Base-by-base conservation (phyloP, 2,329 filamentous ascomycete genomes). In the Ceratocystis alfenasii region DNA sequence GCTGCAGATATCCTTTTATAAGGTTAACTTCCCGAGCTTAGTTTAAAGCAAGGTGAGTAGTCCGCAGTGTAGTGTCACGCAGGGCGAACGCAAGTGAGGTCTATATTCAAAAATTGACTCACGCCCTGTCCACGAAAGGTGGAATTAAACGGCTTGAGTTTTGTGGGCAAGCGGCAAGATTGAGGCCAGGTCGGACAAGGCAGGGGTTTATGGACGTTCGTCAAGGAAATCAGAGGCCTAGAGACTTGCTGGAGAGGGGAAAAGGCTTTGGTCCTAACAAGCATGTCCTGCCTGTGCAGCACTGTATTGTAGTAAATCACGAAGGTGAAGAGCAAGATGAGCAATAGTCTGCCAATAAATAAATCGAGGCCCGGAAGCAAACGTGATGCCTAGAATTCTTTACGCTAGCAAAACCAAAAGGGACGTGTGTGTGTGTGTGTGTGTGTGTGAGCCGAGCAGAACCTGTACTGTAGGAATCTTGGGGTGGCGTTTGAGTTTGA, bases 181-280 rank as follows among this genome's bases (percentile, higher is more conserved):
- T 59, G 55, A 59, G 55, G 55, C 55, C 55, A 59, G 55, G 55
- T 59, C 55, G 33, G 28, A n/a, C 55, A 28, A 59, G 55, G 55
- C 33, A 28, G 33, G 55, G 55, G 55, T 36, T n/a, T 17, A 30
- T 30, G 55, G 36, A 15, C 12, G 36, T 41, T 36, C 55, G 55
- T 36, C 25, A n/a, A 59, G 12, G 33, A 12, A 33, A 59, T 41
- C 36, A 41, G 36, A 12, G 36, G 36, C 36, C 36, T 41, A 41
- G 36, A 41, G 36, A 15, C 36, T 41, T 41, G 36, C 36, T 41
- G 12, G 36, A 1, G 36, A 41, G 36, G 36, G 36, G 3, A 15
- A 41, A 41, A 41, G 36, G 36, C 36, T 41, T 41, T 4, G 10
- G 36, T 15, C 10, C 36, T 41, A 41, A 15, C 12, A 41, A 41